Evolutionary conservation across 2,329 filamentous ascomycete species (phyloP).

Genomic region (Penicillium sp.): DNA sequence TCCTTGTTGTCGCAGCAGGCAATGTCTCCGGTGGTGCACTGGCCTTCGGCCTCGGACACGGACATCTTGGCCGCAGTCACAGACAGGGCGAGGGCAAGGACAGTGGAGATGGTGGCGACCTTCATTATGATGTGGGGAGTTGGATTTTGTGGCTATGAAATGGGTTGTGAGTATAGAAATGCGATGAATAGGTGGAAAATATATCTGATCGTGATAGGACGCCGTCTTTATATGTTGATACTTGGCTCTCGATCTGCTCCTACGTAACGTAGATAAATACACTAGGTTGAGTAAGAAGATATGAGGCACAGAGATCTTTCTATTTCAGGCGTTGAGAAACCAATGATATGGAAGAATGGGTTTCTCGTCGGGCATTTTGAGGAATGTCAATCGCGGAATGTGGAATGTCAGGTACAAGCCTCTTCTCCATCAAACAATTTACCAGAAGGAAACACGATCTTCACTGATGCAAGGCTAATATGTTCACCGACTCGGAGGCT

Average conservation of each 20-base stretch:
- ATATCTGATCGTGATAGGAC: neutral
- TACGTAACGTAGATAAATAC: neutral
- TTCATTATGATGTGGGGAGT: neutral
- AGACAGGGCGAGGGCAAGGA: neutral
- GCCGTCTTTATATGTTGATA: neutral
- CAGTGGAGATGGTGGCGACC: neutral
- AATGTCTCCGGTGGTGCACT: neutral
- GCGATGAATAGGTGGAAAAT: neutral
- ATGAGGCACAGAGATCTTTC: neutral
- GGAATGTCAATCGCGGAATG: slow-evolving; percentile 3
- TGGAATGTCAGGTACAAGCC: neutral
- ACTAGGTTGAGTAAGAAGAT: neutral
- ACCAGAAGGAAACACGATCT: neutral
- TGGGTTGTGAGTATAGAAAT: neutral
- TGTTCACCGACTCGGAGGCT: too few species aligned
- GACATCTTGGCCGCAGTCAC: neutral
- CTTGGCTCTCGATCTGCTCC: neutral
- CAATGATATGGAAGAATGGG: neutral
- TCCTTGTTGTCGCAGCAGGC: slow-evolving; percentile 4
- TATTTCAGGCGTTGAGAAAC: neutral
- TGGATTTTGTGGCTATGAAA: neutral
- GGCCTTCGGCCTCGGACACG: neutral
- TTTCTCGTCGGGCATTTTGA: neutral
- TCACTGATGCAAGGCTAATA: neutral
- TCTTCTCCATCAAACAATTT: neutral